Conservation (phyloP, 2,329 filamentous ascomycete species). For the Curvularia hawaiiensis region DNA sequence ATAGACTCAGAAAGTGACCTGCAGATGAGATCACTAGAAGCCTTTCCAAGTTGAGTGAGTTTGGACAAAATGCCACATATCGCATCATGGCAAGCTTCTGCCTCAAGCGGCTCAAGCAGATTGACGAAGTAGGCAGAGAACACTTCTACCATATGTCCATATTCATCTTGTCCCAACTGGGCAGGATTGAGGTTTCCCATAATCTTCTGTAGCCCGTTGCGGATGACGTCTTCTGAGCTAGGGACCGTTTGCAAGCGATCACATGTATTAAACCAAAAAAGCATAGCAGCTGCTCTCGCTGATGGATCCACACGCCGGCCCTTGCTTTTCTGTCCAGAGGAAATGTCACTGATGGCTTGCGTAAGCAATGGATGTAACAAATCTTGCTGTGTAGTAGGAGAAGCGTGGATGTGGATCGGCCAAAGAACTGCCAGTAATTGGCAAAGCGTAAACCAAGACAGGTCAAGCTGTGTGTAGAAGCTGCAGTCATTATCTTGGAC, state of each 20-base stretch:
- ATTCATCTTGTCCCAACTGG: constrained; percentile 21
- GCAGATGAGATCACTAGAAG: constrained; percentile 13
- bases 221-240: constrained; percentile 25
- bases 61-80: constrained; percentile 28
- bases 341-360: constrained; percentile 32
- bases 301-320: constrained; percentile 23
- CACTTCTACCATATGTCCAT: constrained; percentile 27
- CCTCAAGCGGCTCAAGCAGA: constrained; percentile 30
- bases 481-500: constrained; percentile 30
- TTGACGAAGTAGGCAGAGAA: constrained; percentile 36
- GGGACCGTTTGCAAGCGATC: constrained; percentile 32
- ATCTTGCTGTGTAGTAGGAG: constrained; percentile 29
- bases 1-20: constrained; percentile 30
- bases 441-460: constrained; percentile 39
- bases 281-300: constrained; percentile 29
- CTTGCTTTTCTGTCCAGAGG: constrained; percentile 14
- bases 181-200: constrained; percentile 28
- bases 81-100: constrained; percentile 19
- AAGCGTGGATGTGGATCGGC: constrained; percentile 39
- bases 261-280: constrained; percentile 37
- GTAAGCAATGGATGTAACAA: constrained; percentile 34
- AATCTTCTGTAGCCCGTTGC: constrained; percentile 26
- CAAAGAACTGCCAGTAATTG: constrained; percentile 37
- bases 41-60: constrained; percentile 19
- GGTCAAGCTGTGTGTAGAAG: constrained; percentile 20